Percentiles rank a stretch among this genome's conserved stretches.
Evolutionary conservation across 257 asterid genomes (phyloP).

Genomic region (Fraxinus excelsior): DNA sequence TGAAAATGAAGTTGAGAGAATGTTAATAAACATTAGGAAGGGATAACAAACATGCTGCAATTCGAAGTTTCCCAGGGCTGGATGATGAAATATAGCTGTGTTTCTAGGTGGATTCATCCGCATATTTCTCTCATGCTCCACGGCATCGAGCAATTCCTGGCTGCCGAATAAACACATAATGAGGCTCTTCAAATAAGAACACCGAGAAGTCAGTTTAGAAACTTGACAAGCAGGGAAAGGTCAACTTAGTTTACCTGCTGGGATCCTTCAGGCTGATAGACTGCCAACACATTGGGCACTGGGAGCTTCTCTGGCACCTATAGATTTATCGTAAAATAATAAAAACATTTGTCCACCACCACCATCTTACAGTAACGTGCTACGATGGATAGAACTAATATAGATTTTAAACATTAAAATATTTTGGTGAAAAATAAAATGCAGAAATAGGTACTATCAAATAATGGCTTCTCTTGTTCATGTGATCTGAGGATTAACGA

Average conservation of each 20-base stretch:
- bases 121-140: constrained; percentile 82
- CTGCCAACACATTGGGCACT: constrained; percentile 98
- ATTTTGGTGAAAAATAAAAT: too few relatives aligned
- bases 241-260: constrained; percentile 49
- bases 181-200: constrained; percentile 14
- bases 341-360: constrained; percentile 1
- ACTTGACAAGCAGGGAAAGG: background rate
- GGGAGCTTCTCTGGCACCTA: constrained; percentile 95
- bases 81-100: constrained; percentile 88
- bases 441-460: background rate
- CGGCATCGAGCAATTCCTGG: constrained; percentile 94
- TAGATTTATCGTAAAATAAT: constrained; percentile 14
- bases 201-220: background rate
- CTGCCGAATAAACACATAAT: constrained; percentile 42
- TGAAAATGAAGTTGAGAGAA: background rate
- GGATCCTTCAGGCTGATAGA: constrained; percentile 79
- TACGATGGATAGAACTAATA: background rate
- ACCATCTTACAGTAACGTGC: background rate
- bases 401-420: background rate
- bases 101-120: constrained; percentile 87
- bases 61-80: constrained; percentile 91
- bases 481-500: background rate
- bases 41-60: constrained; percentile 74
- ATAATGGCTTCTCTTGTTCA: background rate
- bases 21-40: background rate